Conservation (phyloP, 768 basidiomycete species). For the Clitopilus passeckerianus region DNA sequence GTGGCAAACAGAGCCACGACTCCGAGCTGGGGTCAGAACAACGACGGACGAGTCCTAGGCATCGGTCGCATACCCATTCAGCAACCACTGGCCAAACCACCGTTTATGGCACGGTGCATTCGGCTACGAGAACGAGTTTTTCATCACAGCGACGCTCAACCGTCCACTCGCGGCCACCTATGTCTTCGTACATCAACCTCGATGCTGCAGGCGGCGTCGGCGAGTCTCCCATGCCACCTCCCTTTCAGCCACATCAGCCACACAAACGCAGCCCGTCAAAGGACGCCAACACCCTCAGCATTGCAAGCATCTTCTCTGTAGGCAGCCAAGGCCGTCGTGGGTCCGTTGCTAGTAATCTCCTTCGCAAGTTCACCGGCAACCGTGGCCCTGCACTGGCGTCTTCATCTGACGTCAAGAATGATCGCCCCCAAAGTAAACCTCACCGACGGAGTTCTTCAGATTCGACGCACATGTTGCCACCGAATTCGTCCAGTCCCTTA, state of each 20-base stretch:
- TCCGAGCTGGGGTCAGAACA: slow-evolving; percentile 9
- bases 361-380: slow-evolving; percentile 2
- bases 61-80: slow-evolving; percentile 29
- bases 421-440: not conserved
- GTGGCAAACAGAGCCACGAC: slow-evolving; percentile 7
- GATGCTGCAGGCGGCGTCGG: slow-evolving; percentile 58
- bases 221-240: slow-evolving; percentile 49
- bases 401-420: not conserved
- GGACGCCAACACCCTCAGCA: slow-evolving; percentile 35
- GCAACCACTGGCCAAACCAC: slow-evolving; percentile 34
- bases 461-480: not conserved
- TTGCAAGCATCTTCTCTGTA: slow-evolving; percentile 50
- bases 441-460: not conserved
- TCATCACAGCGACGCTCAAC: slow-evolving; percentile 29
- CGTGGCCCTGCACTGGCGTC: not conserved
- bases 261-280: slow-evolving; percentile 15
- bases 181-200: slow-evolving; percentile 38
- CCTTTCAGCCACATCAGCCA: slow-evolving; percentile 16
- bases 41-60: slow-evolving; percentile 14
- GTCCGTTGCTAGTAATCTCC: not conserved
- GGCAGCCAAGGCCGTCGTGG: slow-evolving; percentile 19
- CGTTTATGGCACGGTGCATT: slow-evolving; percentile 22
- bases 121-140: slow-evolving; percentile 27
- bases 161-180: slow-evolving; percentile 23
- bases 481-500: not conserved